Evolutionary conservation across 805 yeast genomes (phyloP).

Genomic region (Limtongia smithiae): DNA sequence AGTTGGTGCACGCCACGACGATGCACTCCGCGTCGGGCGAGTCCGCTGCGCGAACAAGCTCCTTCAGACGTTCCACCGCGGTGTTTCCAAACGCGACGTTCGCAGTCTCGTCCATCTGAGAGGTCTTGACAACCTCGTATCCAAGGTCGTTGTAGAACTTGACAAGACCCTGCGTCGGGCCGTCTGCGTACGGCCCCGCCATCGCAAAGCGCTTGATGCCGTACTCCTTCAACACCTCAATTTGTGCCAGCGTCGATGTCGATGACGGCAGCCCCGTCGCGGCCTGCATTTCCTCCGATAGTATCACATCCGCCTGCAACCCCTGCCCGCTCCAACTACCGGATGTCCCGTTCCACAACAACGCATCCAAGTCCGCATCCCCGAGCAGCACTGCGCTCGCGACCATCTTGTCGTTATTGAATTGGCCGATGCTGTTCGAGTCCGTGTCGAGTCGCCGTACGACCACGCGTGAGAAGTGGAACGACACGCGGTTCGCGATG

Average conservation of each 20-base stretch:
- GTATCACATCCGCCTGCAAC: slow-evolving; percentile 6
- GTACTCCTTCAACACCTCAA: slow-evolving; percentile 16
- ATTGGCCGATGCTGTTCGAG: slow-evolving; percentile 8
- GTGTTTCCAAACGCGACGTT: slow-evolving; percentile 17
- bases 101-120: slow-evolving; percentile 18
- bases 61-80: slow-evolving; percentile 9
- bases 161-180: slow-evolving; percentile 19
- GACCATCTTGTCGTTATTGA: slow-evolving; percentile 14
- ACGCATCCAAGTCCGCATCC: slow-evolving; percentile 16
- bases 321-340: slow-evolving; percentile 18
- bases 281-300: slow-evolving; percentile 6
- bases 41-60: slow-evolving; percentile 16
- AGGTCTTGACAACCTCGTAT: slow-evolving; percentile 14
- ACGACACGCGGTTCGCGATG: slow-evolving; percentile 11
- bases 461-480: slow-evolving; percentile 10
- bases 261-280: slow-evolving; percentile 16
- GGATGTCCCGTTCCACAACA: slow-evolving; percentile 20
- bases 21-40: slow-evolving; percentile 18
- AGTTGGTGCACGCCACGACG: slow-evolving; percentile 18
- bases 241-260: slow-evolving; percentile 17
- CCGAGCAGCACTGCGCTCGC: slow-evolving; percentile 8
- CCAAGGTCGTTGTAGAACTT: slow-evolving; percentile 13
- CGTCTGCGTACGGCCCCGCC: slow-evolving; percentile 19
- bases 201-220: slow-evolving; percentile 13
- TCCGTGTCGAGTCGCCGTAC: slow-evolving; percentile 15